Evolutionary conservation across 2,329 filamentous ascomycete genomes (phyloP), one percentile per base, ranked within the genome.

Genomic region (Ambrosiella beaveri): DNA sequence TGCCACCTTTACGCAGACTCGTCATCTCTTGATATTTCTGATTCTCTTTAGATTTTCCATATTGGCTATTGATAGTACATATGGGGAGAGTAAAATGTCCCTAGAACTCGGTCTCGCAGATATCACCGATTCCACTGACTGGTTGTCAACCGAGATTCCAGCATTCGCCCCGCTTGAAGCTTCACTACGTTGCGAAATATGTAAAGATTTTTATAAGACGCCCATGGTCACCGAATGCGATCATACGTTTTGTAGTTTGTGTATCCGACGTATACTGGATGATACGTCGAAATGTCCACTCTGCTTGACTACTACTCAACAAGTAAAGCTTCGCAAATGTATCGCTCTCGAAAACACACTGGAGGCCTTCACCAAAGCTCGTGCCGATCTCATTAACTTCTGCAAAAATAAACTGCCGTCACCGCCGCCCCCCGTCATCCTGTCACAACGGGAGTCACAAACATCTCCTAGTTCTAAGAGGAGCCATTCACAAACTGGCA

Each of bases 221-320:
- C 93, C 93, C 0, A 93, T 98, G 80, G 84, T 96, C 62, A 98
- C 93, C 0, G 86, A 87, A 1, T 98, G 93, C 72, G 86, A 82
- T 57, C 93, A 98, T 68, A 97, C 93, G 0, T 98, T 98, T 67
- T 98, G 93, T 75, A 96, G 91, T 6, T 73, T 95, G 57, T 98
- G 93, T 69, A 97, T 98, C 68, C 85, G 93, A 37, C 79, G 90
- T 62, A 88, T 86, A 61, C 76, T 98, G 0, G 84, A 84, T 1
- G 78, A 80, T 38, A 89, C 96, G 63, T 86, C 88, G 7, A 89
- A 86, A 69, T 98, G 93, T 65, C 93, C 93, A 0, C 75, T 88
- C 1, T 98, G 93, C 70, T 82, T 88, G 56, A 74, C 80, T 5
- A 70, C 74, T 0, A 88, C 95, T 63, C 89, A 96, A 68, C 88